Base-by-base conservation (phyloP, 108 stramenopile genomes). In the Nitzschia palea region DNA sequence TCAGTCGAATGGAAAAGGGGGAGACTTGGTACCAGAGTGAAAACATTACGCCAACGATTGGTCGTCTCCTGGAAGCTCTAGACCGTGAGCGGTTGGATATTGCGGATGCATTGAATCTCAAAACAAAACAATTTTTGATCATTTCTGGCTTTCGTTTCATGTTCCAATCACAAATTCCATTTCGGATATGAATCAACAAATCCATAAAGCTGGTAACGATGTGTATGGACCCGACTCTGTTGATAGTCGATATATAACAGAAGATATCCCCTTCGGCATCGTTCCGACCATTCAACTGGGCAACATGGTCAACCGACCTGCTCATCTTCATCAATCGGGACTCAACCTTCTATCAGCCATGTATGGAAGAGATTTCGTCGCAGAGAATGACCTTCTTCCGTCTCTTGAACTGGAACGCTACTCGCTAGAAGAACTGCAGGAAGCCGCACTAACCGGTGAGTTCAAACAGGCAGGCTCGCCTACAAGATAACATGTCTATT, bases 261-360 rank as follows among this genome's bases (percentile, higher is more conserved):
- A 87, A 68, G 86, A 87, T 71, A 79, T 87, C 14, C 86, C 86
- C 17, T 87, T 82, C 70, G 86, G 86, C 1, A 40, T 87, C 18
- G 73, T 67, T 8, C 51, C 80, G 18, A 81, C 70, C 18, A 73
- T 85, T 8, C 56, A 73, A 12, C 67, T 87, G 23, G 86, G 86
- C 34, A 37, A 70, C 51, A 22, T 84, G 48, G 67, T 80, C 0
- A 64, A 64, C 33, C 55, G 73, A 36, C 86, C 86, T 12, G 86
- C 86, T 20, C 29, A 61, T 0, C 64, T 87, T 34, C 86, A 87
- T 51, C 81, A 82, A 56, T 65, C 83, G 25, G 86, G 86, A 20
- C 65, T 87, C 18, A 30, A 53, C 26, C 80, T 87, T 22, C 26
- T 82, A 3, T 82, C 83, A 15, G 76, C 83, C 31, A 84, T 87